Base-by-base conservation (phyloP, 2,329 filamentous ascomycete genomes). In the Chrysoporthe austroafricana region DNA sequence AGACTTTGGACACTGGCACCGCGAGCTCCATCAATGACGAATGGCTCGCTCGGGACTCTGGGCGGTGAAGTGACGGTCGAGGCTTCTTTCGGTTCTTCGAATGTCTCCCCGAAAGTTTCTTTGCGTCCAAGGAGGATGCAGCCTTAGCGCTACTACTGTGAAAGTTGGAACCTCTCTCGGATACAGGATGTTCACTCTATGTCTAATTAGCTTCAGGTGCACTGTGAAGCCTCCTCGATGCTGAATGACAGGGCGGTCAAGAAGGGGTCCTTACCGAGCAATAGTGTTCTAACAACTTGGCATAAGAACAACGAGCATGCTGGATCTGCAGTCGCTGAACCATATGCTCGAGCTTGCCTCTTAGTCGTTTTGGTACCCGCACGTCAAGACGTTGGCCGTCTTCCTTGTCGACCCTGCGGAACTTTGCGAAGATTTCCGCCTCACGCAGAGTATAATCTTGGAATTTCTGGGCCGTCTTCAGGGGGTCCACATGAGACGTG, bases 381-480 rank as follows among this genome's bases (percentile, higher is more conserved):
- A 76, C 66, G 70, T 77, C 72, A 39, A 64, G 43, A 6, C 50
- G 50, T 43, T 72, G 72, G 61, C 66, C 66, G 6, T 69, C 62
- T 1, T 71, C 66, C 34, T 32, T 13, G 13, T 69, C 76, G 8
- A 70, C 66, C 14, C 75, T 74, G 8, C 76, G 74, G 46, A 81
- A 80, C 63, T 78, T 78, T 14, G 73, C 72, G 9, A 75, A 71
- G 21, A 97, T 95, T 74, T 98, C 95, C 13, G 92, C 86, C 74
- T 98, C 95, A 21, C 95, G 89, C 13, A 93, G 77, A 0, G 91
- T 94, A 75, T 97, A 97, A 77, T 97, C 94, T 74, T 93, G 92
- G 74, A 95, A 90, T 36, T 86, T 86, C 73, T 95, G 91, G 0
- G 87, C 82, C 0, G 90, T 95, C 73, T 92, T 86, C 61, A 80